phyloP scores from a whole-genome alignment of 495 filamentous ascomycete genomes.

The Penicillium ucsense region DNA sequence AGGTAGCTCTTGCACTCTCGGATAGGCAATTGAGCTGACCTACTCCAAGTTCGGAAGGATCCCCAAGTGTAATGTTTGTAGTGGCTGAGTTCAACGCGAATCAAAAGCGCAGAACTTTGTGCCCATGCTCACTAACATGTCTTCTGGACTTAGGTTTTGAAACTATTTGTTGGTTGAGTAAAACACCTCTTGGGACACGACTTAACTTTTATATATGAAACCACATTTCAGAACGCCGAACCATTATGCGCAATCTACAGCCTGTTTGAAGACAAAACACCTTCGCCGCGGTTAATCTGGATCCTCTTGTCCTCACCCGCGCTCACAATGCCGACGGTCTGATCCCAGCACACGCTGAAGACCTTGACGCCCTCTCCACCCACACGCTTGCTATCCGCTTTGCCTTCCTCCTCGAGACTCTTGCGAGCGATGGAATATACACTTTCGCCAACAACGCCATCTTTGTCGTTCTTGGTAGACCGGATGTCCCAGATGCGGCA shows the following conservation, averaged over 20 bases:
- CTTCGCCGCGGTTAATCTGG: constrained; percentile 71
- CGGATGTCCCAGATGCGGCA: constrained; percentile 89
- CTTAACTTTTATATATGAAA: constrained; percentile 25
- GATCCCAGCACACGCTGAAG: constrained; percentile 83
- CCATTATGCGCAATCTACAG: constrained; percentile 25
- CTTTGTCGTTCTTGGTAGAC: constrained; percentile 54
- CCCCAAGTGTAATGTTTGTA: too few species aligned
- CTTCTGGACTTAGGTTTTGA: too few species aligned
- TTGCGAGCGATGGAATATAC: constrained; percentile 75
- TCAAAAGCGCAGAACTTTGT: too few species aligned
- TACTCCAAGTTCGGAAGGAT: too few species aligned
- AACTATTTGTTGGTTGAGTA: too few species aligned
- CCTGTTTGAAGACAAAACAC: constrained; percentile 31
- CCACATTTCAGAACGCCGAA: constrained; percentile 25
- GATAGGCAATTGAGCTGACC: too few species aligned
- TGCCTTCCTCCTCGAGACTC: constrained; percentile 44
- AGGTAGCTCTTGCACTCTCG: too few species aligned
- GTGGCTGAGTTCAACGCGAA: too few species aligned
- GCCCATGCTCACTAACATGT: too few species aligned
- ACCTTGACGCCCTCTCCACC: constrained; percentile 81
- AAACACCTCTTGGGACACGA: neutral
- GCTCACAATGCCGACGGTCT: constrained; percentile 76
- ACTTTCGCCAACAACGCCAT: constrained; percentile 62
- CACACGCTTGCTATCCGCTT: constrained; percentile 39
- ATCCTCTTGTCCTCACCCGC: constrained; percentile 86